Percentiles rank a stretch among this genome's conserved stretches.
Evolutionary conservation across 345 rosid species (phyloP).

Genomic region (Pugionium cornutum): DNA sequence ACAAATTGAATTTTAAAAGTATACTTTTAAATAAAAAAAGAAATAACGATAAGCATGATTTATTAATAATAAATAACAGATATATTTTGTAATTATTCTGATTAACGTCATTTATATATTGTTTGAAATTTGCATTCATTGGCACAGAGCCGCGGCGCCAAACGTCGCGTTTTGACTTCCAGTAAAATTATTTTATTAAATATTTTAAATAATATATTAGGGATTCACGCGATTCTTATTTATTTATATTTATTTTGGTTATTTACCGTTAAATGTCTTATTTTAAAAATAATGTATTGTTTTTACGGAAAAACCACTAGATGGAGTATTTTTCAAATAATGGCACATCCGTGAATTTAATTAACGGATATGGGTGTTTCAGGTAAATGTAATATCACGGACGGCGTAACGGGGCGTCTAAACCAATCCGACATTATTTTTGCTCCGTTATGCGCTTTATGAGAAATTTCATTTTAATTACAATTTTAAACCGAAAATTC

Average conservation of each 20-base stretch:
- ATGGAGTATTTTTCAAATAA: neutral
- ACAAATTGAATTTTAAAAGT: too few species aligned
- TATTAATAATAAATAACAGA: too few species aligned
- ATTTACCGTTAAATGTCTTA: too few species aligned
- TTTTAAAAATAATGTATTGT: too few species aligned
- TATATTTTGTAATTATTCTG: neutral
- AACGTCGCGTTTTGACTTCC: conserved; percentile 5
- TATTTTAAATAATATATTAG: too few species aligned
- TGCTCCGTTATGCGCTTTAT: conserved; percentile 37
- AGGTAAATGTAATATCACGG: neutral
- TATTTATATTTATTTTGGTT: too few species aligned
- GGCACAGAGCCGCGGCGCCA: conserved; percentile 26
- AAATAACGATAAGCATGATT: too few species aligned
- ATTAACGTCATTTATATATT: conserved; percentile 8
- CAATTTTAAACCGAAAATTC: conserved; percentile 20
- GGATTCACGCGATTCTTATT: too few species aligned
- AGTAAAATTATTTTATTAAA: too few species aligned
- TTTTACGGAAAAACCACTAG: conserved; percentile 28
- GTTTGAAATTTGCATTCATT: conserved; percentile 31
- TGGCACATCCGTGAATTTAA: conserved; percentile 28
- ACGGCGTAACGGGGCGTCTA: conserved; percentile 37
- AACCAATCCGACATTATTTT: conserved; percentile 16
- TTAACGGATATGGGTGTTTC: conserved; percentile 15
- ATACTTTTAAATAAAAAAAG: too few species aligned
- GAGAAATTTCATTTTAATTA: conserved; percentile 13